Conservation (phyloP, 2,329 filamentous ascomycete genomes). For the Clarireedia homoeocarpa region DNA sequence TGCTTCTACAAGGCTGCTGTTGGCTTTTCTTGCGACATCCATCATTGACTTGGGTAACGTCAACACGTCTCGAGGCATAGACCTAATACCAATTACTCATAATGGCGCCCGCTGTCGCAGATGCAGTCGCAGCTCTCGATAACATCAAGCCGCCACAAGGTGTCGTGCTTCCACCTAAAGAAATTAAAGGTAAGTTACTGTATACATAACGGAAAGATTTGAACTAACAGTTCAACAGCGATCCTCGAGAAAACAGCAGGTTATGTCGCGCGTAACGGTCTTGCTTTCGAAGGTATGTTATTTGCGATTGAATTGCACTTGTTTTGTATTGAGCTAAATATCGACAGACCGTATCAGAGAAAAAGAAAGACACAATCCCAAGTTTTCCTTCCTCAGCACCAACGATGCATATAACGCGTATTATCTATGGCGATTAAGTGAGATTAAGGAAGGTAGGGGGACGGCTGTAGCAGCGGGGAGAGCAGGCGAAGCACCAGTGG, state of each 20-base stretch:
- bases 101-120: conserved; percentile 31
- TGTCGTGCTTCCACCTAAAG: conserved; percentile 74
- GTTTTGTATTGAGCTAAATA: conserved; percentile 13
- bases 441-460: conserved; percentile 78
- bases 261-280: conserved; percentile 67
- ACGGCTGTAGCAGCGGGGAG: conserved; percentile 71
- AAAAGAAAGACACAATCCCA: conserved; percentile 77
- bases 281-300: conserved; percentile 48
- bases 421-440: conserved; percentile 83
- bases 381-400: conserved; percentile 78
- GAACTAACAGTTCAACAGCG: conserved; percentile 31
- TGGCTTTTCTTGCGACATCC: too few relatives aligned
- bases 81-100: too few relatives aligned
- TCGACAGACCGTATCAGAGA: conserved; percentile 68
- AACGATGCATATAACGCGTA: conserved; percentile 80
- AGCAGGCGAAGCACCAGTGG: conserved; percentile 51
- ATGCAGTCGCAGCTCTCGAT: conserved; percentile 47
- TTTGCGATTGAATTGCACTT: background rate
- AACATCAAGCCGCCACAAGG: conserved; percentile 72
- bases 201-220: conserved; percentile 27
- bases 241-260: conserved; percentile 92
- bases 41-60: too few relatives aligned
- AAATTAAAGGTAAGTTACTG: conserved; percentile 55
- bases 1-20: too few relatives aligned
- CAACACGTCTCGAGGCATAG: too few relatives aligned